These are phyloP conservation scores for Eimeria mitis DNA, from an alignment of 169 alveolate species.

Conservation along the genomic window DNA sequence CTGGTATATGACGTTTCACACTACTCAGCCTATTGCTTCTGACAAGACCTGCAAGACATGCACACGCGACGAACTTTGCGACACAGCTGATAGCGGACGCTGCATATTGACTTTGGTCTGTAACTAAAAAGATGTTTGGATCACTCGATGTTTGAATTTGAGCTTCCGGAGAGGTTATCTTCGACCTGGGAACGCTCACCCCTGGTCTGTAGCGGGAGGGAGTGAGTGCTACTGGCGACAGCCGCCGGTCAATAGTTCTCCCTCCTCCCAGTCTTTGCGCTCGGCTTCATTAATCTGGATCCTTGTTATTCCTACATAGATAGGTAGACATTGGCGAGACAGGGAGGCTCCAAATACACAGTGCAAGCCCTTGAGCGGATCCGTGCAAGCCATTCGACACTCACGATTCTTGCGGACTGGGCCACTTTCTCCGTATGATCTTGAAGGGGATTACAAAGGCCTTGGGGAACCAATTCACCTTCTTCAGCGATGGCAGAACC, in stretches of 20 bases:
- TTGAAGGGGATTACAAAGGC: neutral
- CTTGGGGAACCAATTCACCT: neutral
- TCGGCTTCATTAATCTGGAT: neutral
- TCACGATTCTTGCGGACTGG: neutral
- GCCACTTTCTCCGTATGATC: neutral
- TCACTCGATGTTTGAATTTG: neutral
- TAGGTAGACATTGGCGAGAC: conserved; percentile 1
- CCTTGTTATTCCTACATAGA: neutral
- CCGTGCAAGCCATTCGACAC: conserved; percentile 18
- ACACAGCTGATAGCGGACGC: neutral
- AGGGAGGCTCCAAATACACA: neutral
- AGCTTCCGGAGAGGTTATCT: neutral
- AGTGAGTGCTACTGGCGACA: neutral
- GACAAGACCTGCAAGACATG: neutral
- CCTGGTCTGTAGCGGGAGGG: conserved; percentile 13
- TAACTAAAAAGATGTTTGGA: neutral
- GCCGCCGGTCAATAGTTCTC: neutral
- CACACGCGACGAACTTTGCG: neutral
- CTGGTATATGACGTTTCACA: neutral
- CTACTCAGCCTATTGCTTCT: neutral
- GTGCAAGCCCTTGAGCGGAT: neutral
- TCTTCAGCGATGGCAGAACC: conserved; percentile 41
- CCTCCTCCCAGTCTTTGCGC: neutral
- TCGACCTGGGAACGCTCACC: neutral
- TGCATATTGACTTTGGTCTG: neutral